Evolutionary conservation across 2,329 filamentous ascomycete genomes (phyloP), one percentile per base, ranked within the genome.

Genomic region (Microdochium trichocladiopsis): DNA sequence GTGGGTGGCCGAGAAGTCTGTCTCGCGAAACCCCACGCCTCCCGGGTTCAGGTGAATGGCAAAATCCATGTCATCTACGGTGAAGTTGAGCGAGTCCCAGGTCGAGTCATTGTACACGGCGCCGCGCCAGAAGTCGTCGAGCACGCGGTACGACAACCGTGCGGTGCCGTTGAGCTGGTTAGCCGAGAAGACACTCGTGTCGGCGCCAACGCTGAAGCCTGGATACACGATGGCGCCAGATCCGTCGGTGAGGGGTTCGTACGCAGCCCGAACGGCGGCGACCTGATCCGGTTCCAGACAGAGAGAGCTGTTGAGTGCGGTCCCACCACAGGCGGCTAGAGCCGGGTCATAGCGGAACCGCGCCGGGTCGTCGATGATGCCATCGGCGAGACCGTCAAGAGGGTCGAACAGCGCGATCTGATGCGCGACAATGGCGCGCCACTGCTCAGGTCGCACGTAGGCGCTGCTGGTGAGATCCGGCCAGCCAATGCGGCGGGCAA

Each of bases 341-440:
- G 47, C 41, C 8, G 56, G 54, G 49, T 64, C 58, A 53, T 73
- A 69, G 45, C 69, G 54, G 58, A 71, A 72, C 21, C 62, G 56
- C 21, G 57, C 53, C 0, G 72, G 70, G 48, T 72, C 66, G 16
- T 66, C 67, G 25, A 75, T 65, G 52, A 75, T 72, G n/a, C 60
- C 64, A 53, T 76, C 72, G 3, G 59, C 54, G 1, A 72, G 53
- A 9, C 71, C 70, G 55, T 75, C 72, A 48, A 70, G 61, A 4
- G 55, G 57, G 57, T 76, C 73, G 50, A 72, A 72, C 56, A 73
- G 71, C 25, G 59, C 58, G 47, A 73, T 56, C 8, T 72, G 68
- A 49, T 74, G 72, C 3, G 60, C 62, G 22, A 62, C 60, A 12
- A 65, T 57, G 65, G 51, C 76, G 66, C 25, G 62, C 58, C 1